Percentiles rank a stretch among this genome's conserved stretches.
phyloP scores from a whole-genome alignment of 2,329 filamentous ascomycete genomes.

The Podosphaera xanthii region DNA sequence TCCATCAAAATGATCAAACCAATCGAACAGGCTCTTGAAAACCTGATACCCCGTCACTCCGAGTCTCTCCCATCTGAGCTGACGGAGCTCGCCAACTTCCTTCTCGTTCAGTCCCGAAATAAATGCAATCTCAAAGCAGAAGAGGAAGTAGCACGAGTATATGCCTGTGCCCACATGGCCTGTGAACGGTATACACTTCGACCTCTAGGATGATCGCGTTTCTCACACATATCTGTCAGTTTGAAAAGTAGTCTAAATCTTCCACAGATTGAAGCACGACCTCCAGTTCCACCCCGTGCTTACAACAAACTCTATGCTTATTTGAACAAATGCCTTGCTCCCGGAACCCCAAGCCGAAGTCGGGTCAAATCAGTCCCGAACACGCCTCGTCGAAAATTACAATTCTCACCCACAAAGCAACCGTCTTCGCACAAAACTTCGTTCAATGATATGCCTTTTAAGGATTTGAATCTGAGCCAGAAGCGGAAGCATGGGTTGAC shows the following conservation, averaged over 20 bases:
- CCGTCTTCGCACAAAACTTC: not conserved
- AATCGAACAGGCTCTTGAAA: constrained; percentile 50
- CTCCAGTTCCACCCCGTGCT: constrained; percentile 54
- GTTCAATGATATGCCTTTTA: not conserved
- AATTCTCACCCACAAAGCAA: not conserved
- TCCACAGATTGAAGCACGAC: constrained; percentile 50
- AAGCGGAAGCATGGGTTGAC: constrained; percentile 10
- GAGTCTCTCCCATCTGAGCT: constrained; percentile 45
- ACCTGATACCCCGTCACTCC: constrained; percentile 50
- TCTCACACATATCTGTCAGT: constrained; percentile 21
- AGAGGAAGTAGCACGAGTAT: constrained; percentile 67
- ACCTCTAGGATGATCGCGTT: not conserved
- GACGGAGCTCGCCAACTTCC: constrained; percentile 43
- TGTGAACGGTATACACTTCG: constrained; percentile 44
- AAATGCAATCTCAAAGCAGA: constrained; percentile 61
- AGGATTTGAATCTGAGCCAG: not conserved
- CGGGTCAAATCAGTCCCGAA: constrained; percentile 3
- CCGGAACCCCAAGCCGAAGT: constrained; percentile 13
- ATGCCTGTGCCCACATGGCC: constrained; percentile 72
- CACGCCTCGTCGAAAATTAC: constrained; percentile 1
- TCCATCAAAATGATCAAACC: constrained; percentile 40
- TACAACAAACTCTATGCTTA: constrained; percentile 72
- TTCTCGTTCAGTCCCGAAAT: constrained; percentile 61
- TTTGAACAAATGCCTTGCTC: constrained; percentile 47
- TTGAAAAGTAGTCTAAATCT: constrained; percentile 56